Percentiles rank a stretch among this genome's conserved stretches.
phyloP scores from a whole-genome alignment of 2,329 filamentous ascomycete species.

The Sclerotinia trifoliorum region DNA sequence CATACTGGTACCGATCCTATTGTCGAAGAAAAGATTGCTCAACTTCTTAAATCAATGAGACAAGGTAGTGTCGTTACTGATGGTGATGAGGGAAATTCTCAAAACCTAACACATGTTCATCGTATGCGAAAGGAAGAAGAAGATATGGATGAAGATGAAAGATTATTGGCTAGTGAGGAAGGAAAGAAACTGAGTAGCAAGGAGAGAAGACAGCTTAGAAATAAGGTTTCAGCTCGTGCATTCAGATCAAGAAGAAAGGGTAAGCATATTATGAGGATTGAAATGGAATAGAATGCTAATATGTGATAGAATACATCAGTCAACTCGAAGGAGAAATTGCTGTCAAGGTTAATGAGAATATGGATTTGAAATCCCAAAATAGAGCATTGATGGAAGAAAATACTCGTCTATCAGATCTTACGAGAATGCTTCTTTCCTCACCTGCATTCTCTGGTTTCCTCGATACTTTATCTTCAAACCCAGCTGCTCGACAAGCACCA shows the following conservation, averaged over 20 bases:
- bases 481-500: slow-evolving; percentile 44
- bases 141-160: slow-evolving; percentile 98
- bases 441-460: slow-evolving; percentile 82
- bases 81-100: slow-evolving; percentile 48
- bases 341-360: slow-evolving; percentile 77
- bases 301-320: slow-evolving; percentile 81
- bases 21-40: slow-evolving; percentile 90
- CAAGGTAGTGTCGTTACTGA: slow-evolving; percentile 58
- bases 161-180: slow-evolving; percentile 90
- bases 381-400: slow-evolving; percentile 81
- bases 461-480: slow-evolving; percentile 64
- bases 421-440: slow-evolving; percentile 77
- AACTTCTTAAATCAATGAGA: slow-evolving; percentile 89
- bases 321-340: slow-evolving; percentile 91
- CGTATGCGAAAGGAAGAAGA: slow-evolving; percentile 90
- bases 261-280: slow-evolving; percentile 48
- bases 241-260: slow-evolving; percentile 98
- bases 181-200: slow-evolving; percentile 99
- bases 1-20: slow-evolving; percentile 58
- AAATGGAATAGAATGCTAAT: slow-evolving; percentile 48
- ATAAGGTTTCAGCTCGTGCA: slow-evolving; percentile 96
- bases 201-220: slow-evolving; percentile 92
- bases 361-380: slow-evolving; percentile 78
- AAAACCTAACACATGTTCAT: slow-evolving; percentile 62
- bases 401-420: slow-evolving; percentile 72